Base-by-base conservation (phyloP, 495 filamentous ascomycete species). In the Monascus purpureus region DNA sequence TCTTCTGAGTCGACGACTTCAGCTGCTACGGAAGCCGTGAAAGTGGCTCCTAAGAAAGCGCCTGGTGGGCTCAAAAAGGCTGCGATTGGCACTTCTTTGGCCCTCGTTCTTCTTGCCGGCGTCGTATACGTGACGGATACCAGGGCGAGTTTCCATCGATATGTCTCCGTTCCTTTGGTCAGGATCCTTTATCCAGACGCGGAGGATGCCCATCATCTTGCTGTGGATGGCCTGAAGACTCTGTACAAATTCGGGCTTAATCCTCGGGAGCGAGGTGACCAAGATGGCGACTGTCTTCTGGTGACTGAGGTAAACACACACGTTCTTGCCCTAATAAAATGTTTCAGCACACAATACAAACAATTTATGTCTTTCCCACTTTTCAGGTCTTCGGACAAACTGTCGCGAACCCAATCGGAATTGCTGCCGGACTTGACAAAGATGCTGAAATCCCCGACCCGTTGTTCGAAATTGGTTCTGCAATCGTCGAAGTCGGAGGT, bases 371-470 rank as follows among this genome's bases (percentile, higher is more conserved):
- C n/a, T n/a, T n/a, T n/a, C n/a, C n/a, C 1, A 13, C 8, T 30
- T 4, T 12, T 13, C 37, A 72, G 53, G 72, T 97, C 13, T 96
- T 93, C 48, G 86, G 82, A 11, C 70, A 80, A 32, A 68, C 55
- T 8, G 65, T 97, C 17, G 59, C 67, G 34, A 93, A 93, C 51
- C 90, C 90, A 0, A 75, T 96, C 37, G 92, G 75, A 28, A 93
- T 85, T 29, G 92, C 86, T 5, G 92, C 82, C 6, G 90, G 90
- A 20, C 70, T 97, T 11, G 90, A 97, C 61, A 96, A 97, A 58
- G 70, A 92, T 49, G 92, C 75, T 25, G 81, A 92, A 12, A 77
- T 93, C 32, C 81, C 84, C 3, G 77, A 85, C 38, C 64, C 77
- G 2, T 68, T 96, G 8, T 78, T 94, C 36, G 79, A 73, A 2